A percentile compares a stretch with the other conserved stretches of the same genome.
Conservation (phyloP, 164 flowering plant genomes). For the Magnolia sinica region DNA sequence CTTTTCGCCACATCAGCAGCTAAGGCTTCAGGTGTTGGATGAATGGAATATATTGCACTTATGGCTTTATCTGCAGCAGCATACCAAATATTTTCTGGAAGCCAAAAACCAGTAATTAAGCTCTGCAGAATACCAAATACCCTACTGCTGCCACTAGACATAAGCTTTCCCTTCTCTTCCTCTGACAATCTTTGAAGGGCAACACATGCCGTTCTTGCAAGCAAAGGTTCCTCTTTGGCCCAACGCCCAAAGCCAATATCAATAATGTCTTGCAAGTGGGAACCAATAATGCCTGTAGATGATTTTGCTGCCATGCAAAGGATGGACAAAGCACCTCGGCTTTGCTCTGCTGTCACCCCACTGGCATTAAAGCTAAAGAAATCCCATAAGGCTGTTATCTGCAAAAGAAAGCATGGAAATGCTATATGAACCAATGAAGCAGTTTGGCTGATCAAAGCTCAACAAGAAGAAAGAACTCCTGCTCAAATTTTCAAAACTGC, state of each 20-base stretch:
- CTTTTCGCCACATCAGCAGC: slow-evolving; percentile 72
- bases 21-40: slow-evolving; percentile 82
- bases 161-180: slow-evolving; percentile 69
- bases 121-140: slow-evolving; percentile 66
- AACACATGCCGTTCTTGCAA: slow-evolving; percentile 87
- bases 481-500: background rate
- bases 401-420: slow-evolving; percentile 24
- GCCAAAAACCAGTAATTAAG: slow-evolving; percentile 66
- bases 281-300: slow-evolving; percentile 56
- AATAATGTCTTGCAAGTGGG: slow-evolving; percentile 80
- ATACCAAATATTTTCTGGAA: slow-evolving; percentile 86
- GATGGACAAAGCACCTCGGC: slow-evolving; percentile 90
- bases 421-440: background rate
- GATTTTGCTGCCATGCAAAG: slow-evolving; percentile 97
- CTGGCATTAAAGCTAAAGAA: slow-evolving; percentile 82
- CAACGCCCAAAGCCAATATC: slow-evolving; percentile 99
- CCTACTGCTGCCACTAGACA: slow-evolving; percentile 54
- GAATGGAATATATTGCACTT: slow-evolving; percentile 65
- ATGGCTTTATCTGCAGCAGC: slow-evolving; percentile 92
- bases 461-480: background rate
- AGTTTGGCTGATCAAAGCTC: background rate
- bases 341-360: slow-evolving; percentile 89
- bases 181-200: slow-evolving; percentile 82
- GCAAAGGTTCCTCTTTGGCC: slow-evolving; percentile 92
- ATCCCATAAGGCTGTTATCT: slow-evolving; percentile 97